Evolutionary conservation across 768 basidiomycete genomes (phyloP), one percentile per base, ranked within the genome.

Genomic region (Lactarius sp.): DNA sequence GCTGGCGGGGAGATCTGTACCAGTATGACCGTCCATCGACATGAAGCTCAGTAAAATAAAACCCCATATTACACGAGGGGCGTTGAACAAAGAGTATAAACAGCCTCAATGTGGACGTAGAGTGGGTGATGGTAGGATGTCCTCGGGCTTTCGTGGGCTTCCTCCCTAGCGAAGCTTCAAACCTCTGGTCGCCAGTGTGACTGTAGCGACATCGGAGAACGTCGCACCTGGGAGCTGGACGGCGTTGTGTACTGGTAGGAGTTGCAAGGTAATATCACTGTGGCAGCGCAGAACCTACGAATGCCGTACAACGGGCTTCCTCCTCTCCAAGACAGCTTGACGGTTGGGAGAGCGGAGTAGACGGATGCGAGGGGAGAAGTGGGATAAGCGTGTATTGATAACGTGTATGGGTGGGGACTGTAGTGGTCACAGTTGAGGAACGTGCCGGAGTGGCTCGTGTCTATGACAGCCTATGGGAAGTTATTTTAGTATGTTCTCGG

Each of bases 381-480:
- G 27, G 27, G 27, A 49, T 47, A n/a, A 7, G 37, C 53, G 10
- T 39, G 59, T 52, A 51, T 37, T 59, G 41, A 18, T 13, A 33
- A 8, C 62, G 62, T 8, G 34, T 47, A 1, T 18, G 57, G 51
- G 6, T 67, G 65, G 13, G 66, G 66, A 2, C 47, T 27, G 14
- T 69, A 69, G 51, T 70, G 66, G 18, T 66, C 64, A 27, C 69
- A 54, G 44, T 66, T 62, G 2, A 70, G 63, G 16, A 70, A 22
- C 12, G 66, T 66, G 6, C 65, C 68, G 0, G 66, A 69, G 52
- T 69, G 60, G 36, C 70, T 69, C 0, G 68, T 42, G 27, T 70
- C 70, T 2, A 70, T 44, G 53, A 69, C 63, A 6, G 68, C 70
- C 68, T 70, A 22, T 4, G 13, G n/a, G 20, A 5, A 3, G 12